Percentiles rank a stretch among this genome's conserved stretches.
Evolutionary conservation across 176 grass and related monocot genomes (phyloP).

Genomic region (sorghum (Sorghum bicolor)): Sorghum_bicolor_NCBIv3 NC_012871.2:72372001-72372500

Average conservation of each 20-base stretch:
- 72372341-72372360: conserved; percentile 97
- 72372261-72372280: neutral
- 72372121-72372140: neutral
- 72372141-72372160: neutral
- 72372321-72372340: conserved; percentile 98
- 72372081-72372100: conserved; percentile 1
- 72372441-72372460: conserved; percentile 21
- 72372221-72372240: neutral
- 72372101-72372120: neutral
- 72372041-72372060: neutral
- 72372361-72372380: conserved; percentile 81
- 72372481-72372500: conserved; percentile 3
- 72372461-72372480: neutral
- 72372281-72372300: conserved; percentile 5
- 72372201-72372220: neutral
- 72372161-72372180: neutral
- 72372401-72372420: conserved; percentile 40
- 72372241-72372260: neutral
- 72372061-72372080: neutral
- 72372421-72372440: conserved; percentile 13
- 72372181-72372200: neutral
- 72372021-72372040: neutral
- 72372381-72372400: conserved; percentile 90
- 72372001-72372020: neutral
- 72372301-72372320: conserved; percentile 18